Conservation (phyloP, 192 early-diverging fungal species). For the Podila minutissima region DNA sequence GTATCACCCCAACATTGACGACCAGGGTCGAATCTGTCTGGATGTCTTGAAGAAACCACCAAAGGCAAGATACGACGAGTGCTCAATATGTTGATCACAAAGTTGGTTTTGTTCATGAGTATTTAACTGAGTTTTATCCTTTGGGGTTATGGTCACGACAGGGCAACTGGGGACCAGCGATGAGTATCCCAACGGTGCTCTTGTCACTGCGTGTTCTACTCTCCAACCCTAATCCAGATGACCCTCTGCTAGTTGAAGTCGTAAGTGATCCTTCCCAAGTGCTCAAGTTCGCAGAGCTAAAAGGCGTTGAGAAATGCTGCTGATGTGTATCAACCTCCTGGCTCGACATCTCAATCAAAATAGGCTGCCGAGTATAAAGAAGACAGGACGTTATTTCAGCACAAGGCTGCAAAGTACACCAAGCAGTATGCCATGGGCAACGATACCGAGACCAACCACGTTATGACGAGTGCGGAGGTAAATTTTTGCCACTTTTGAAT, state of each 20-base stretch:
- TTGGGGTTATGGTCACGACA: background rate
- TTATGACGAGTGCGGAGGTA: slow-evolving; percentile 8
- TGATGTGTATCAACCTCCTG: background rate
- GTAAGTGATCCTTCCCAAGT: slow-evolving; percentile 34
- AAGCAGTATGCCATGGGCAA: slow-evolving; percentile 41
- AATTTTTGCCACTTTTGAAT: background rate
- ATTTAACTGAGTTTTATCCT: no score
- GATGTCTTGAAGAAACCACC: slow-evolving; percentile 72
- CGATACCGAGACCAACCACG: background rate
- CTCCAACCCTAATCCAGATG: slow-evolving; percentile 75
- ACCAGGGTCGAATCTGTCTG: slow-evolving; percentile 78
- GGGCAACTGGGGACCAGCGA: slow-evolving; percentile 77
- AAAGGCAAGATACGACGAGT: slow-evolving; percentile 18
- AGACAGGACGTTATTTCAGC: slow-evolving; percentile 49
- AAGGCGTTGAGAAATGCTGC: background rate
- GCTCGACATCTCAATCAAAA: background rate
- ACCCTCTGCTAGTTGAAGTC: slow-evolving; percentile 78
- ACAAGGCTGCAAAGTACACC: slow-evolving; percentile 57
- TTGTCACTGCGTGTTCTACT: slow-evolving; percentile 67
- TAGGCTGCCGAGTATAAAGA: slow-evolving; percentile 66
- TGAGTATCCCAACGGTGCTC: slow-evolving; percentile 70
- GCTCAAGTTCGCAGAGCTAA: background rate
- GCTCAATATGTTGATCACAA: background rate
- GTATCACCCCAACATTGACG: slow-evolving; percentile 87
- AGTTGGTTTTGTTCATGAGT: no score